Evolutionary conservation across 2,329 filamentous ascomycete species (phyloP).

Genomic region (Cytospora chrysosperma): DNA sequence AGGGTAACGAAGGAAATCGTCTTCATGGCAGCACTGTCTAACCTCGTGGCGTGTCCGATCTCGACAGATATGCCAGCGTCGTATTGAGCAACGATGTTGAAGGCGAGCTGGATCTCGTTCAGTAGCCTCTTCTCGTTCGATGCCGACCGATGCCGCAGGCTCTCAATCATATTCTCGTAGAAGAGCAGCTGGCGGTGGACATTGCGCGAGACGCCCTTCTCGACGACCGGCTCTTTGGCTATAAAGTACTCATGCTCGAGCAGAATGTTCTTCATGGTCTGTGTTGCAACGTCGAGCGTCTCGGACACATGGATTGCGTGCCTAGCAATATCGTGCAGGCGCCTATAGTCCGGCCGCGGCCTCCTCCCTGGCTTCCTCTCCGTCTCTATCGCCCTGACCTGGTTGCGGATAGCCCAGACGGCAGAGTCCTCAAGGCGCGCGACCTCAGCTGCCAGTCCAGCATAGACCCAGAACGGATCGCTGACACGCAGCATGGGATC

Average conservation of each 20-base stretch:
- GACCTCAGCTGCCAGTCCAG: slow-evolving; percentile 33
- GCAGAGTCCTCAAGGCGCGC: slow-evolving; percentile 34
- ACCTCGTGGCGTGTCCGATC: slow-evolving; percentile 40
- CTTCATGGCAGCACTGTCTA: slow-evolving; percentile 52
- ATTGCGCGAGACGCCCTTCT: no score
- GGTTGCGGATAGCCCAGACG: slow-evolving; percentile 41
- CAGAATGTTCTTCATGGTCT: slow-evolving; percentile 35
- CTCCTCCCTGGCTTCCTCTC: neutral
- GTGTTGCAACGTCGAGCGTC: slow-evolving; percentile 38
- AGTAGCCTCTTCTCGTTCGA: slow-evolving; percentile 47
- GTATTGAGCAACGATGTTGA: slow-evolving; percentile 43
- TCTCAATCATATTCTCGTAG: slow-evolving; percentile 35
- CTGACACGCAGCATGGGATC: no score
- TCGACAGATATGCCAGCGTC: slow-evolving; percentile 39
- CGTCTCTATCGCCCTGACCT: slow-evolving; percentile 36
- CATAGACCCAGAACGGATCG: slow-evolving; percentile 39
- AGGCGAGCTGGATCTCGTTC: slow-evolving; percentile 55
- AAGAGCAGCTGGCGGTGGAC: slow-evolving; percentile 34
- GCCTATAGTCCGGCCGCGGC: slow-evolving; percentile 33
- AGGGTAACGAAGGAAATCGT: slow-evolving; percentile 19
- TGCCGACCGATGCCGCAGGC: slow-evolving; percentile 36
- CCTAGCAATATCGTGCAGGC: slow-evolving; percentile 42
- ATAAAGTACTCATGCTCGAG: slow-evolving; percentile 20
- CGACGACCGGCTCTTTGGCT: no score
- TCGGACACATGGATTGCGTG: slow-evolving; percentile 46